Evolutionary conservation across 208 protist species (phyloP).

Genomic region (Crithidia expoeki): DNA sequence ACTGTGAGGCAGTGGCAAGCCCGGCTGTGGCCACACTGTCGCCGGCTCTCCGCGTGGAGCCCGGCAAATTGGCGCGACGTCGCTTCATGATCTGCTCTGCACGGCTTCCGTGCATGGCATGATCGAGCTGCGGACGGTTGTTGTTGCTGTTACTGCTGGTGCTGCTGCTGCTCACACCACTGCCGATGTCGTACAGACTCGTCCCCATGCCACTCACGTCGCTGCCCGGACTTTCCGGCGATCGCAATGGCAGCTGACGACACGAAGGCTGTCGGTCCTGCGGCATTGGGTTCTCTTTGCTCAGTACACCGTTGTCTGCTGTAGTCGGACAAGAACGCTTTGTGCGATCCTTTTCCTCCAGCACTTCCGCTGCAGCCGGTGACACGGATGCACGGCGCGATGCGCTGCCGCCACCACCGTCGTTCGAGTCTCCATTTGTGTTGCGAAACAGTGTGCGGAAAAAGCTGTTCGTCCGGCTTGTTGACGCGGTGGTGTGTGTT

Average conservation of each 20-base stretch:
- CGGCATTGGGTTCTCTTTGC: neutral
- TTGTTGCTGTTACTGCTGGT: conserved; percentile 3
- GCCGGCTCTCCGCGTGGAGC: neutral
- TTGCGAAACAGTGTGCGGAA: conserved; percentile 7
- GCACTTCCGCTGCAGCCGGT: too few relatives aligned
- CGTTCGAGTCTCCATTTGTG: neutral
- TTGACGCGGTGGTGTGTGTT: too few relatives aligned
- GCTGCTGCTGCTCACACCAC: neutral
- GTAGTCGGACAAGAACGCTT: neutral
- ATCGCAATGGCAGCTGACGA: neutral
- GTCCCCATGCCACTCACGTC: conserved; percentile 4
- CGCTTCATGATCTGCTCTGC: neutral
- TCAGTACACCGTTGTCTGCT: neutral
- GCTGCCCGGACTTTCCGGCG: conserved; percentile 8
- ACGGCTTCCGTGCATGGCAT: neutral
- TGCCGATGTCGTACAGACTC: conserved; percentile 8
- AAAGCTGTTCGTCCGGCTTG: conserved; percentile 8
- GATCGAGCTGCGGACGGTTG: too few relatives aligned
- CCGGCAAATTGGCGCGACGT: neutral
- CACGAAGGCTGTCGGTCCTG: neutral
- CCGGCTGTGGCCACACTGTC: neutral
- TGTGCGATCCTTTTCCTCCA: too few relatives aligned
- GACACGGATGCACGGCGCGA: too few relatives aligned
- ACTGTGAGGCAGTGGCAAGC: neutral
- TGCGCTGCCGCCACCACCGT: neutral